phyloP scores from a whole-genome alignment of 768 basidiomycete genomes.

The Lactifluus subvellereus region DNA sequence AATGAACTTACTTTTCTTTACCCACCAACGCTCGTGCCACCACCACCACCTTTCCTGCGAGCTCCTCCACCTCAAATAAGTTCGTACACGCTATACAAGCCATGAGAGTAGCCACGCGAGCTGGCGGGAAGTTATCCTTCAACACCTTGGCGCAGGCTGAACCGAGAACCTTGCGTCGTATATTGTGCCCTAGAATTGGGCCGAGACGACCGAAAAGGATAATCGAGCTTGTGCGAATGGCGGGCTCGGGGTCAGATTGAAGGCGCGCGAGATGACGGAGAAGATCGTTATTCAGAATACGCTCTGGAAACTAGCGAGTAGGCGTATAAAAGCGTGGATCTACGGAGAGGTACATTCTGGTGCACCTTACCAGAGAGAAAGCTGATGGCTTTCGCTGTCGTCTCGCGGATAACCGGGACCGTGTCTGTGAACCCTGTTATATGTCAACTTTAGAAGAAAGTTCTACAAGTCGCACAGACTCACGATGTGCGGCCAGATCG shows the following conservation, averaged over 20 bases:
- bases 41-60: constrained; percentile 75
- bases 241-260: constrained; percentile 82
- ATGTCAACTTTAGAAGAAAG: background rate
- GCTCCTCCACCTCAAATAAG: constrained; percentile 80
- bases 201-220: constrained; percentile 92
- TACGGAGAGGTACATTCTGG: background rate
- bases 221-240: constrained; percentile 95
- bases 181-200: constrained; percentile 69
- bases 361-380: constrained; percentile 77
- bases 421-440: constrained; percentile 80
- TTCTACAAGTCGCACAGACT: constrained; percentile 26
- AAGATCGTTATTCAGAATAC: constrained; percentile 94
- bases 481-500: constrained; percentile 91
- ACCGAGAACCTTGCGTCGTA: constrained; percentile 93
- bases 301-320: constrained; percentile 65
- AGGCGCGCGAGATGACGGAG: constrained; percentile 70
- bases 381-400: constrained; percentile 84
- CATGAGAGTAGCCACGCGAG: constrained; percentile 91
- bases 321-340: background rate
- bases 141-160: constrained; percentile 88
- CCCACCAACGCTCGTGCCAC: constrained; percentile 49
- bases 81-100: constrained; percentile 91
- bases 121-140: constrained; percentile 89
- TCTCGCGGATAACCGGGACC: constrained; percentile 89
- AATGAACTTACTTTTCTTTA: constrained; percentile 51